These are phyloP conservation scores for Trichoderma hamatum DNA, from an alignment of 2,329 filamentous ascomycete species.

Conservation along the genomic window DNA sequence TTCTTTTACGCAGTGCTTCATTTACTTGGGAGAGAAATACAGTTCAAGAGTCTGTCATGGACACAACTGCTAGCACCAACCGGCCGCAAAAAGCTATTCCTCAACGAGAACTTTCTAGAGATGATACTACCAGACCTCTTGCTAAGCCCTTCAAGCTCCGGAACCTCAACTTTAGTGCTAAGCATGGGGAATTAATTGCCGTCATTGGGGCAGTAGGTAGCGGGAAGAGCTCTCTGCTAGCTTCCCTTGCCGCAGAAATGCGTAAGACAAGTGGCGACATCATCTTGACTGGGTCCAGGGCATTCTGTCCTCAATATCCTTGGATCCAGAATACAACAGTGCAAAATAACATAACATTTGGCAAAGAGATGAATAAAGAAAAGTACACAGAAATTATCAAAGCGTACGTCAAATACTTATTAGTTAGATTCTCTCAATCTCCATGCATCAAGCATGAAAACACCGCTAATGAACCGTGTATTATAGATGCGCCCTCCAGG, in stretches of 20 bases:
- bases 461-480: constrained; percentile 16
- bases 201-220: constrained; percentile 89
- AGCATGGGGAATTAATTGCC: constrained; percentile 75
- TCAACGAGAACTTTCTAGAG: constrained; percentile 42
- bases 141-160: constrained; percentile 73
- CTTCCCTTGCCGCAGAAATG: constrained; percentile 93
- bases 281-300: constrained; percentile 74
- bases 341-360: constrained; percentile 88
- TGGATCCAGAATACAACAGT: constrained; percentile 96
- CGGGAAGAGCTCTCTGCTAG: constrained; percentile 87
- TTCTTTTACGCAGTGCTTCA: constrained; percentile 70
- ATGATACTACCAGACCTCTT: constrained; percentile 58
- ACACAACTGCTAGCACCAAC: constrained; percentile 44
- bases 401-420: constrained; percentile 56
- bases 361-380: constrained; percentile 70
- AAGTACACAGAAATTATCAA: constrained; percentile 87
- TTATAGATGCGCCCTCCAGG: constrained; percentile 74
- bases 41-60: constrained; percentile 54
- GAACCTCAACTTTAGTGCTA: constrained; percentile 67
- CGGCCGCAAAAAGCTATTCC: constrained; percentile 45
- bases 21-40: constrained; percentile 86
- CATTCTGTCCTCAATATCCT: constrained; percentile 94
- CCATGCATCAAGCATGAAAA: no score
- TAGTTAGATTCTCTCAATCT: no score
- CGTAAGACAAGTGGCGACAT: constrained; percentile 76